phyloP scores from a whole-genome alignment of 1,139 yeast species.

The Candida buenavistaensis region DNA sequence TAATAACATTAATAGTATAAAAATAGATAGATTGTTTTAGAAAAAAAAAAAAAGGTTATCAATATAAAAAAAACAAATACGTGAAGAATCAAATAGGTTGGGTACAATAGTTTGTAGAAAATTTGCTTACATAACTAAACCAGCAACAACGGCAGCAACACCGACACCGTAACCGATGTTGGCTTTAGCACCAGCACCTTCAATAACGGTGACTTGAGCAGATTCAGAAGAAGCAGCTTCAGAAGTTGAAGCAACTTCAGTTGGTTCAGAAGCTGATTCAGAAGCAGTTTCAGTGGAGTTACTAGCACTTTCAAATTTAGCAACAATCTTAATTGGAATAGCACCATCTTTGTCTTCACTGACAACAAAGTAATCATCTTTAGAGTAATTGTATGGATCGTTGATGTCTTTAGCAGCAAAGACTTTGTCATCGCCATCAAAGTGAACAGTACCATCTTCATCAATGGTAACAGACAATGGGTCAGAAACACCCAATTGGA shows the following conservation, averaged over 20 bases:
- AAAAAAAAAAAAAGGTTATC: not conserved
- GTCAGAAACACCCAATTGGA: conserved; percentile 16
- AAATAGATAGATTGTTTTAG: not conserved
- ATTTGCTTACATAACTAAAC: conserved; percentile 1
- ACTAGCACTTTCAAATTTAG: conserved; percentile 3
- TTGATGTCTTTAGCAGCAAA: conserved; percentile 41
- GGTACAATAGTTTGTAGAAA: too few species aligned
- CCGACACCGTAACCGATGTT: not conserved
- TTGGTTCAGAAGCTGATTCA: conserved; percentile 1
- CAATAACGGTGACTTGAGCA: conserved; percentile 6
- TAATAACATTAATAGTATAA: not conserved
- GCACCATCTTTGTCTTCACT: conserved; percentile 19
- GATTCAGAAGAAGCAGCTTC: conserved; percentile 5
- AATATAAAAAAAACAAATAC: not conserved
- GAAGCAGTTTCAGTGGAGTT: not conserved
- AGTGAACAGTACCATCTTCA: conserved; percentile 22
- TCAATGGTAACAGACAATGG: conserved; percentile 14
- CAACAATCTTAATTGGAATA: conserved; percentile 19
- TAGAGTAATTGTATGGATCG: conserved; percentile 46
- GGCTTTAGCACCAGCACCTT: conserved; percentile 3
- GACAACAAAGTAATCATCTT: conserved; percentile 23
- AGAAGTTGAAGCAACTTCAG: conserved; percentile 5
- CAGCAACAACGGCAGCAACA: conserved; percentile 3
- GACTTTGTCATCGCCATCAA: conserved; percentile 30
- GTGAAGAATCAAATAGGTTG: too few species aligned